These are phyloP conservation scores for Penicillium sp. DNA, from an alignment of 2,329 filamentous ascomycete genomes.

Conservation along the genomic window DNA sequence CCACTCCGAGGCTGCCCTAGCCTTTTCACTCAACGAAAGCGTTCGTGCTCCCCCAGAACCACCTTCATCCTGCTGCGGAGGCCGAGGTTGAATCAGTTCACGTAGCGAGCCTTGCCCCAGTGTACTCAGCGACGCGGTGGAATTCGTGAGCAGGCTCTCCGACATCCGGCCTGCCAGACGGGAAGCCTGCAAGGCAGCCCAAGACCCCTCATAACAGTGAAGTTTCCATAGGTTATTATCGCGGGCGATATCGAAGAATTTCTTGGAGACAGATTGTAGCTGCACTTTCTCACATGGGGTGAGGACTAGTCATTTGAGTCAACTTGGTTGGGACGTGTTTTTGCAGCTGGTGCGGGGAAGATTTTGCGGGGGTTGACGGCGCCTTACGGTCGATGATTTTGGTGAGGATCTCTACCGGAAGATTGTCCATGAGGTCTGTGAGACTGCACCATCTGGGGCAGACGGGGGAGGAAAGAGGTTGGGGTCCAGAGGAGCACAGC, in stretches of 20 bases:
- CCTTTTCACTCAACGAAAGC: conserved; percentile 32
- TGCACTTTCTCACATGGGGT: conserved; percentile 66
- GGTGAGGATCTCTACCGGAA: conserved; percentile 68
- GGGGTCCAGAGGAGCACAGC: conserved; percentile 8
- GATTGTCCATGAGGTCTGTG: conserved; percentile 52
- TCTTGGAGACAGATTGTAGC: conserved; percentile 71
- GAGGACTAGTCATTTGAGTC: conserved; percentile 55
- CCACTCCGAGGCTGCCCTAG: conserved; percentile 67
- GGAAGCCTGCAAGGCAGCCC: conserved; percentile 57
- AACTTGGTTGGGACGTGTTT: conserved; percentile 23
- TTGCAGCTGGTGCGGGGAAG: conserved; percentile 26
- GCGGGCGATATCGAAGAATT: conserved; percentile 68
- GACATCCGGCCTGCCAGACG: conserved; percentile 26
- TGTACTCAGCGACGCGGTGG: conserved; percentile 36
- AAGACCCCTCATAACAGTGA: conserved; percentile 74
- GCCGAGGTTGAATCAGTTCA: conserved; percentile 38
- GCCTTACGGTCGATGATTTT: conserved; percentile 66
- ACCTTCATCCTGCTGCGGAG: conserved; percentile 2
- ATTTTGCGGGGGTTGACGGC: conserved; percentile 22
- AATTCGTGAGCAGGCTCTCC: conserved; percentile 55
- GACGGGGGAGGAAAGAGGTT: conserved; percentile 6
- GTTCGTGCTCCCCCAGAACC: neutral
- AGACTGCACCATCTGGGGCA: conserved; percentile 33
- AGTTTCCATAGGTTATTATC: conserved; percentile 78
- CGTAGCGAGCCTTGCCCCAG: conserved; percentile 38